Conservation (phyloP, 352 stramenopile species). For the Pythium plurisporium region DNA sequence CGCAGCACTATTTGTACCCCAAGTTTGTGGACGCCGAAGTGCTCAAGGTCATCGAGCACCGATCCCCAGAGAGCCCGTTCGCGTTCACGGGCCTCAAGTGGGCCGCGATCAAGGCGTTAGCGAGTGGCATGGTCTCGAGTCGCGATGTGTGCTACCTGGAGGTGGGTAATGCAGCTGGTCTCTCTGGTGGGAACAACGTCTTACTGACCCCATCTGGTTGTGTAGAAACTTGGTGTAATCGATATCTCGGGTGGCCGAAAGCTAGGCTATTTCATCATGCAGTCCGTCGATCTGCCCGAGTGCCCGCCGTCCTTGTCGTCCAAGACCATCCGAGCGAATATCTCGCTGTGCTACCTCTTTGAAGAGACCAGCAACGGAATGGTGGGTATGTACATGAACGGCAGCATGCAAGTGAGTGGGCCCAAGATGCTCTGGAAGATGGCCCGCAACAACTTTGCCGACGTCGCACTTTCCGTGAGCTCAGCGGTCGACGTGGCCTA, state of each 20-base stretch:
- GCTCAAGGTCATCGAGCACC: slow-evolving; percentile 17
- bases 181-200: too few relatives aligned
- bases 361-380: slow-evolving; percentile 17
- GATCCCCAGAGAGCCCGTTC: slow-evolving; percentile 5
- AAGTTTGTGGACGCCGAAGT: slow-evolving; percentile 18
- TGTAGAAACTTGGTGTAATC: slow-evolving; percentile 19
- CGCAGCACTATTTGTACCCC: slow-evolving; percentile 15
- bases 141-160: slow-evolving; percentile 21
- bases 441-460: slow-evolving; percentile 12
- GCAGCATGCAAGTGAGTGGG: slow-evolving; percentile 4
- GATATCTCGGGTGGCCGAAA: slow-evolving; percentile 10
- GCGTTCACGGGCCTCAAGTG: slow-evolving; percentile 24
- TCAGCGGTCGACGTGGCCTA: not conserved
- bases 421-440: slow-evolving; percentile 11
- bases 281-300: slow-evolving; percentile 22
- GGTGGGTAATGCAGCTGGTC: too few relatives aligned
- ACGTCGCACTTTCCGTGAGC: slow-evolving; percentile 13
- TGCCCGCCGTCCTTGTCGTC: not conserved
- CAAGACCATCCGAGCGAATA: slow-evolving; percentile 6
- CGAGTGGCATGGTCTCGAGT: slow-evolving; percentile 16
- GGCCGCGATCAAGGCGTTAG: slow-evolving; percentile 7
- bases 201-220: too few relatives aligned
- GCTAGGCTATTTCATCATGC: slow-evolving; percentile 21
- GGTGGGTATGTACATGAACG: slow-evolving; percentile 23
- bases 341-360: slow-evolving; percentile 25